Base-by-base conservation (phyloP, 2,329 filamentous ascomycete species). In the Scopulariopsis brevicaulis region DNA sequence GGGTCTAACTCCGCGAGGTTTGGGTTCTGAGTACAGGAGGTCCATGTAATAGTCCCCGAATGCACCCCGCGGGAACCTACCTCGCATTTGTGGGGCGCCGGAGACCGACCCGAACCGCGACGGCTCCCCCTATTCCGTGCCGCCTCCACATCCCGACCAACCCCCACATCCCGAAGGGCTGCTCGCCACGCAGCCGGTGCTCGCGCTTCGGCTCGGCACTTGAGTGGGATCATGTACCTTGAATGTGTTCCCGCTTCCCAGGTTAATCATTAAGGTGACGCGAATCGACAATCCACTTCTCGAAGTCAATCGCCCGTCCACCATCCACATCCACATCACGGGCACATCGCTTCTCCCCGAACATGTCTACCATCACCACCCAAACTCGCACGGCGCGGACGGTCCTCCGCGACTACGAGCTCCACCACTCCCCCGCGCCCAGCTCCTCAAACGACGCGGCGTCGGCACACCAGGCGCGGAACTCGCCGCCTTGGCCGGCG, bases 381-480 rank as follows among this genome's bases (percentile, higher is more conserved):
- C 63, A 65, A 46, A 67, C 67, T 59, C 70, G 71, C 59, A 65
- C 66, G n/a, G 63, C 72, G 18, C 65, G 65, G 15, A 64, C 69
- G 20, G 60, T 69, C 24, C 70, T 79, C 24, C 67, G 68, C 58
- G 75, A 78, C 65, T 78, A 78, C 65, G 71, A 76, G 35, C 67
- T 78, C 51, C 72, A 74, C 59, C 72, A 77, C 60, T 71, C 72
- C 6, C 63, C 63, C 20, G 46, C 46, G 4, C 46, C 46, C 5
- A 14, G 2, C 46, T 12, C n/a, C 8, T 4, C 46, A 2, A 2
- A 1, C 46, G 46, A 22, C 18, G 46, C 20, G n/a, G 22, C 5
- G 18, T 6, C 5, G 18, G 46, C 22, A 6, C 5, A 6, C n/a
- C 46, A 50, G 22, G 22, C 18, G 12, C 46, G n/a, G 7, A 60